Evolutionary conservation across 2,329 filamentous ascomycete species (phyloP), one percentile per base, ranked within the genome.

Genomic region (Anisogramma anomala): DNA sequence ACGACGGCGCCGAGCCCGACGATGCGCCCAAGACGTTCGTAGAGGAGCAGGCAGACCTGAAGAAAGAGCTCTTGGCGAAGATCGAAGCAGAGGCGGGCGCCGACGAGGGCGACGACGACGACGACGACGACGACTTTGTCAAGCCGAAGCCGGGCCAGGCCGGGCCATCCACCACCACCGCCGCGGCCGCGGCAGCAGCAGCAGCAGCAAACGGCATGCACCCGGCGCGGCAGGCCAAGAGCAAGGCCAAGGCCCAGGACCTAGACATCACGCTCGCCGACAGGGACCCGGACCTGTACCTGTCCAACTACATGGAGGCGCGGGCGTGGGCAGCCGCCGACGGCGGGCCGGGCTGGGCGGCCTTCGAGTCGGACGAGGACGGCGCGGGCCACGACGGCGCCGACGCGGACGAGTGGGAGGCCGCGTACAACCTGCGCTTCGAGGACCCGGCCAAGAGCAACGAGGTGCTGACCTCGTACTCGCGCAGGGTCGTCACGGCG

Each of bases 301-400:
- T 98, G n/a, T 89, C 85, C 41, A 94, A 95, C 60, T 98, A 94
- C 64, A 77, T 98, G 74, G 75, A 82, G n/a, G 74, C 88, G 6
- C 79, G 88, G 45, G 89, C 88, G 13, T 98, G 91, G 91, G 74
- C 89, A 6, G 77, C 83, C 0, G 72, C 74, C 8, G 76, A 74
- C 39, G 76, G 74, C 39, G 70, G 68, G 31, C 69, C 74, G 17
- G 72, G 73, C 31, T 87, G 84, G 62, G 71, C 88, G 52, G 84
- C 88, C 0, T 83, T 98, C 43, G 86, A 95, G 56, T 94, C 87
- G 0, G 91, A 98, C 51, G 87, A n/a, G n/a, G n/a, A 95, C 0
- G 88, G 91, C 49, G 85, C 94, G 38, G 85, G 71, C 22, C 66
- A 84, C 32, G 77, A 82, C 25, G 71, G 76, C 33, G 88, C 88